Evolutionary conservation across 495 filamentous ascomycete genomes (phyloP).

Genomic region (Letharia columbiana): DNA sequence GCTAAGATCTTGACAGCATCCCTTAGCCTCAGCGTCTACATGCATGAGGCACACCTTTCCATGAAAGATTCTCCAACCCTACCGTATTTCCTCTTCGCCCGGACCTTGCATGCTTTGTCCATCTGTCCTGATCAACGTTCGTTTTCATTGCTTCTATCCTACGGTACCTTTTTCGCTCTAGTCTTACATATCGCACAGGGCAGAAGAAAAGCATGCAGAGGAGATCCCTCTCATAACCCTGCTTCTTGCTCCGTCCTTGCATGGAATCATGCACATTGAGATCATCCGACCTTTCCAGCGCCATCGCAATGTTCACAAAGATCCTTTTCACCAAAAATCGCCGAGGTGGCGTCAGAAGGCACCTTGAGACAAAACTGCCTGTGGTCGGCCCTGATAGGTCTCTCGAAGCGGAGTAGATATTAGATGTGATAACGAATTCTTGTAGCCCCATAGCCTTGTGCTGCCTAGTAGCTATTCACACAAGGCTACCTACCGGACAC

Average conservation of each 20-base stretch:
- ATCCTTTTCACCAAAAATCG: not conserved
- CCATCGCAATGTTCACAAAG: slow-evolving; percentile 19
- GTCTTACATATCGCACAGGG: slow-evolving; percentile 7
- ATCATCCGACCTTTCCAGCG: slow-evolving; percentile 18
- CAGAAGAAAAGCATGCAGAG: not conserved
- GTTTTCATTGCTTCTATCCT: slow-evolving; percentile 2
- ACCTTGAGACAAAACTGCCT: not conserved
- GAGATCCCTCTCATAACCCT: not conserved
- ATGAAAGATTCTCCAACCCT: not conserved
- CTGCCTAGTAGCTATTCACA: not conserved
- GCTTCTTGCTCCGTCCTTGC: slow-evolving; percentile 7
- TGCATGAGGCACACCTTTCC: slow-evolving; percentile 13
- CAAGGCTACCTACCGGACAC: slow-evolving; percentile 41
- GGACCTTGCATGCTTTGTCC: slow-evolving; percentile 4
- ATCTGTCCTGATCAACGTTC: not conserved
- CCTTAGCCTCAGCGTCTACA: slow-evolving; percentile 17
- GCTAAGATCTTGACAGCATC: slow-evolving; percentile 1
- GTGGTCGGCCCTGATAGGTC: slow-evolving; percentile 8
- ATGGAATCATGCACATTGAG: slow-evolving; percentile 10
- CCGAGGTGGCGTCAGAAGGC: not conserved
- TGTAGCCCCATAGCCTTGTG: slow-evolving; percentile 1
- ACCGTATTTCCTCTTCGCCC: not conserved
- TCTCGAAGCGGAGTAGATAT: slow-evolving; percentile 1
- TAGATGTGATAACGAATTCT: slow-evolving; percentile 1
- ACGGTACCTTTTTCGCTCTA: slow-evolving; percentile 7